Base-by-base conservation (phyloP, 164 flowering plant species). In the Tinospora cordifolia region DNA sequence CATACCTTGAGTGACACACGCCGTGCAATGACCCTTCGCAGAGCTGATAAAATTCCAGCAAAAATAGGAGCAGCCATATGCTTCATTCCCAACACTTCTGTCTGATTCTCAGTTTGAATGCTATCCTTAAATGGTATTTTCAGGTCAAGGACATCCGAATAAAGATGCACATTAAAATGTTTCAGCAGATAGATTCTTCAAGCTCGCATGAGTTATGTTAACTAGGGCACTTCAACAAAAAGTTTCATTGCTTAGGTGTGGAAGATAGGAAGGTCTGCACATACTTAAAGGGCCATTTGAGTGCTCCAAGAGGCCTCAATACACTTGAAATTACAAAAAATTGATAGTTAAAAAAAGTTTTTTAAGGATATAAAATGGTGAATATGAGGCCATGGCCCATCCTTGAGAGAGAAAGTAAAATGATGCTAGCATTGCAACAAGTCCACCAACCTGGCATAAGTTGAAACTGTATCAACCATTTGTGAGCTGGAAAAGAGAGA, bases 1-100 rank as follows among this genome's bases (percentile, higher is more conserved):
- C 66, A 71, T 66, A 91, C 99, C 98, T 92, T 94, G 39, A 94
- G 89, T 70, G 99, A 92, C 75, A 94, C 91, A 74, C 99, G 96
- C 64, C 99, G 82, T 24, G 98, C 90, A 77, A 92, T 85, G 75
- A 92, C 99, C 83, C 99, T 87, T 81, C 94, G 88, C 80, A 94
- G 76, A 63, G 93, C 97, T 73, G 98, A 94, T 70, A 94, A 84
- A 74, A 92, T 87, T 79, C 99, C 99, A 74, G 98, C 98, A 79
- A 84, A 41, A 25, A 94, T 81, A 14, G 97, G 99, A 81, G 87
- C 73, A 58, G 70, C 70, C 97, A 94, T 90, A 57, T 79, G 81
- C 39, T 70, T 82, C 85, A 89, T 72, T 26, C 90, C 91, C 75
- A 88, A 63, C 13, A 76, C 82, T 68, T 87, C 86, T 57, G 81